Evolutionary conservation across 179 eudicot species (phyloP), one percentile per base, ranked within the genome.

Genomic region (Camellia oleifera): DNA sequence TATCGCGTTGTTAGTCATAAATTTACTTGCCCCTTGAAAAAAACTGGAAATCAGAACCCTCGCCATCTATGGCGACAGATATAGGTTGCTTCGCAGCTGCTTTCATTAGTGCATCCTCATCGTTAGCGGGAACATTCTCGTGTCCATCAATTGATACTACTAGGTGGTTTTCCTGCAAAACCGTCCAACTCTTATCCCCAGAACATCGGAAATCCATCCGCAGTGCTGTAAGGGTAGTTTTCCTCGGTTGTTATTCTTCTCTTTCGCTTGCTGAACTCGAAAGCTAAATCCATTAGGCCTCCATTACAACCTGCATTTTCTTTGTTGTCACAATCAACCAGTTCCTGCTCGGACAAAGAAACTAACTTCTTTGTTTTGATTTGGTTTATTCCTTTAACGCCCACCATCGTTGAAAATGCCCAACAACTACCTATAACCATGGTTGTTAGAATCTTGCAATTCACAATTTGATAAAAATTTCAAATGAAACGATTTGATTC

Each of bases 51-150:
- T 84, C 92, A 15, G 74, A 74, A 6, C 26, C 26, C 26, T 26
- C 26, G 0, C 92, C 98, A 63, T 92, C 93, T 26, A 94, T 91
- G 65, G 97, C 97, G 1, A 89, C 93, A 1, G 98, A 84, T 1
- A 93, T 65, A 17, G 97, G 97, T 76, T 94, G 98, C 66, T 90
- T 82, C 15, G 95, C 97, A 12, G 74, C 97, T 65, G 95, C 97
- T 73, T 91, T 90, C 14, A 85, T 74, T 77, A 94, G 77, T 64
- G 97, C 93, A 7, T 61, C 85, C 83, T 94, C 98, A 71, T 91
- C 72, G 80, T 93, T 91, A 3, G 65, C 79, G 1, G 97, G 97
- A 6, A 94, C 97, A 76, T 86, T 75, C 78, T 91, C 91, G 46
- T 90, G 87, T 67, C 95, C 97, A 71, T 94, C 97, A 71, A 94